Percentiles rank a stretch among this genome's conserved stretches.
These are phyloP conservation scores for Gossypium australe DNA, from an alignment of 345 rosid genomes.

Conservation along the genomic window DNA sequence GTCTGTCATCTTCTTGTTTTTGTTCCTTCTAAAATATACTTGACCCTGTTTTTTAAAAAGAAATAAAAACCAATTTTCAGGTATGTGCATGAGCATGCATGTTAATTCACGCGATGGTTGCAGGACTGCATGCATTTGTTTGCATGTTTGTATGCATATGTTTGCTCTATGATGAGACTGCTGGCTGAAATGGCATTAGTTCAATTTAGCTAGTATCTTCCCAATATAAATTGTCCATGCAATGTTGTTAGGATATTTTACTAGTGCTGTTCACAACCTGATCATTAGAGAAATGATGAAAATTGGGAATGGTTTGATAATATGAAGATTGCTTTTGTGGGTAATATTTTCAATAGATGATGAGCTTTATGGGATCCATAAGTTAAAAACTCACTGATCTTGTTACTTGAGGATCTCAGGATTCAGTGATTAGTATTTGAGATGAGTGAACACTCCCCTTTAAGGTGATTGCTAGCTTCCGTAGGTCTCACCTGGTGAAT, in stretches of 20 bases:
- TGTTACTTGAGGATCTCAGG: constrained; percentile 34
- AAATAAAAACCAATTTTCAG: not conserved
- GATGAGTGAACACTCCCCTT: constrained; percentile 23
- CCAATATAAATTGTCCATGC: not conserved
- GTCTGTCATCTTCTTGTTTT: not conserved
- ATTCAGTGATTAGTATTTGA: constrained; percentile 13
- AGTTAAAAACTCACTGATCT: not conserved
- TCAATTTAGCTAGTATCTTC: not conserved
- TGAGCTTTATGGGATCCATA: not conserved
- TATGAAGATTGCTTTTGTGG: not conserved
- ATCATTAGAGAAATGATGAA: constrained; percentile 11
- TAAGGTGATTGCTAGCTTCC: constrained; percentile 42
- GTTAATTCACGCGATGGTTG: not conserved
- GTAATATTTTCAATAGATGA: not conserved
- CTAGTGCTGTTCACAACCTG: constrained; percentile 14
- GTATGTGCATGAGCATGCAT: not conserved
- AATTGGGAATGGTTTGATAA: not conserved
- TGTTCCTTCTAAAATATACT: not conserved
- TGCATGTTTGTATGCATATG: not conserved
- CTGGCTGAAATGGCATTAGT: not conserved
- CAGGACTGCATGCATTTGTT: not conserved
- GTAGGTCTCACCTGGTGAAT: constrained; percentile 35
- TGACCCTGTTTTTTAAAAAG: not conserved
- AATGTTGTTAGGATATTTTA: not conserved
- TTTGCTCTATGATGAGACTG: not conserved